Conservation (phyloP, 441 rosid genomes). For the Corymbia calophylla region DNA sequence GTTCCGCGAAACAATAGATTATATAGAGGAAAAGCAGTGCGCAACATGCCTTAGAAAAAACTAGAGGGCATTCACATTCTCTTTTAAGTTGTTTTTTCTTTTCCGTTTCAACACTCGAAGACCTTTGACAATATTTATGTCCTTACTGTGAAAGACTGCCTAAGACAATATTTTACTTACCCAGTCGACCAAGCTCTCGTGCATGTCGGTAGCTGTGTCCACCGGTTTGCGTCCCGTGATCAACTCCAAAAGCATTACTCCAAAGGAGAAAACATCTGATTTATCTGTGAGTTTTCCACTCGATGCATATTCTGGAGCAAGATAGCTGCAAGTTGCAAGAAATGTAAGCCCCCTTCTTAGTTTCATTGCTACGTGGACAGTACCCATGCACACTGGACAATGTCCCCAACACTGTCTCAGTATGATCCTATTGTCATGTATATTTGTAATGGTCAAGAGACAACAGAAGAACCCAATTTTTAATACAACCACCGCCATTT, state of each 20-base stretch:
- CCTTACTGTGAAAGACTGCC: not conserved
- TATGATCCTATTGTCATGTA: not conserved
- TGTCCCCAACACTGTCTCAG: not conserved
- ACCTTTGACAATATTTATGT: not conserved
- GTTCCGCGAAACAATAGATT: not conserved
- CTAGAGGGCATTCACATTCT: not conserved
- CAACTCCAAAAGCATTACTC: constrained; percentile 12
- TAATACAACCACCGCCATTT: not conserved
- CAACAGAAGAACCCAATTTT: not conserved
- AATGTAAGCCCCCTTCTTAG: not conserved
- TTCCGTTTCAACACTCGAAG: not conserved
- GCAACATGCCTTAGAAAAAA: not conserved
- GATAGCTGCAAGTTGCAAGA: constrained; percentile 4
- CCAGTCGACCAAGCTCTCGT: constrained; percentile 14
- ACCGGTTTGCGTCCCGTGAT: constrained; percentile 12
- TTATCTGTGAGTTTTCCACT: constrained; percentile 12
- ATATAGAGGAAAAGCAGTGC: not conserved
- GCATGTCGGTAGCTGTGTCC: constrained; percentile 2
- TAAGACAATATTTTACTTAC: not conserved
- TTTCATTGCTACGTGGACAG: not conserved
- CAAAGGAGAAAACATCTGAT: constrained; percentile 15
- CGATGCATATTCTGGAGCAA: constrained; percentile 15
- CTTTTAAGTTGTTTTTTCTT: not conserved
- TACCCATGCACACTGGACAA: not conserved
- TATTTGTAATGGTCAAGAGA: not conserved